Evolutionary conservation across 2,329 filamentous ascomycete genomes (phyloP), one percentile per base, ranked within the genome.

Genomic region (Cladophialophora psammophila): DNA sequence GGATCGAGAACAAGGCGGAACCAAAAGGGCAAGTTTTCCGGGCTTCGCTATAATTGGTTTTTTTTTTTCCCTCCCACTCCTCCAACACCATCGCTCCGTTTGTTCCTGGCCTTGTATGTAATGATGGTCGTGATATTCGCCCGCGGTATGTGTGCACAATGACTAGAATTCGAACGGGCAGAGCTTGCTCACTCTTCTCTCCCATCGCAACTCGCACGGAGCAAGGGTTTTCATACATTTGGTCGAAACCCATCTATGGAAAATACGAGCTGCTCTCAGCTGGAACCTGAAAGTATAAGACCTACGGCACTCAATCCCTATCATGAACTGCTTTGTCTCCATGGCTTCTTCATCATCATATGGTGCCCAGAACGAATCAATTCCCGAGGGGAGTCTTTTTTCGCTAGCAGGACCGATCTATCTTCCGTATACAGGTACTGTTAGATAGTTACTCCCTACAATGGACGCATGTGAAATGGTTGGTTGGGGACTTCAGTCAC

Each of bases 391-490:
- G 91, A 92, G 91, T 90, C 91, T 91, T 92, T 93, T 93, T 96
- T 93, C 94, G 94, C 94, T 97, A 97, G 91, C 93, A 88, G 91
- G 90, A 90, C 91, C 92, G 36, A 93, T 50, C 91, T 87, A 82
- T 78, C 79, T 79, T 77, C 81, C 13, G 53, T 79, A 88, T 92
- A 91, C 90, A 91, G 86, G 87, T 90, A 89, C 90, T 86, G 93
- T 94, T 97, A 96, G 93, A 97, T 97, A 96, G 93, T 87, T 88
- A 88, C 89, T 93, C 92, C 90, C 85, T 80, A 96, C 92, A 97
- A 61, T 18, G 18, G 18, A 18, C 18, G 48, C 4, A 32, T 35
- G 20, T 12, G 15, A 38, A 45, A 31, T 45, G 32, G n/a, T 57
- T 13, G 2, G n/a, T n/a, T n/a, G n/a, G n/a, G 6, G 15, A n/a